Evolutionary conservation across 148 eudicot genomes (phyloP).

Genomic region (Euryodendron excelsum): DNA sequence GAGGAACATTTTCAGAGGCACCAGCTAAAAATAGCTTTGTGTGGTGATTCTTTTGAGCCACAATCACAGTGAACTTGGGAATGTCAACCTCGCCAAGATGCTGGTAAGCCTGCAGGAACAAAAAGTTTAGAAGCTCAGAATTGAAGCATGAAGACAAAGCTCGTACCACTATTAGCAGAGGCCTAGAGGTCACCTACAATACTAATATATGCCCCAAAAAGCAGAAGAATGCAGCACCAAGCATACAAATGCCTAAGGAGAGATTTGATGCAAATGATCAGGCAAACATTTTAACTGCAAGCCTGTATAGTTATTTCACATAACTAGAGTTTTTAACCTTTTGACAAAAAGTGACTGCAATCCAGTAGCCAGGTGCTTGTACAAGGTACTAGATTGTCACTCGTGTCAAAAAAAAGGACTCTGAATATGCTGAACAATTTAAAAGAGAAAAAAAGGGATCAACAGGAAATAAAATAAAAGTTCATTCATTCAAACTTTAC

Average conservation of each 20-base stretch:
- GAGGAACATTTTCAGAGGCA: constrained; percentile 66
- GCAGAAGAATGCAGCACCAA: not conserved
- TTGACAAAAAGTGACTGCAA: not conserved
- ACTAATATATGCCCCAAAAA: not conserved
- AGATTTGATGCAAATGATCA: not conserved
- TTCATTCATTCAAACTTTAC: not conserved
- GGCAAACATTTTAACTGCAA: not conserved
- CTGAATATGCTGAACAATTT: not conserved
- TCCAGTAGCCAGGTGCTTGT: not conserved
- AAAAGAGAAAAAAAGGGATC: not conserved
- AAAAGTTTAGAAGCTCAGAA: not conserved
- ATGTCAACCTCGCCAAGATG: constrained; percentile 60
- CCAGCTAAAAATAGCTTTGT: constrained; percentile 72
- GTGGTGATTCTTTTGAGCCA: constrained; percentile 91
- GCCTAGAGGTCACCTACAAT: constrained; percentile 8
- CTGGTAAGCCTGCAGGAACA: constrained; percentile 60
- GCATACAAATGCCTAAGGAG: not conserved
- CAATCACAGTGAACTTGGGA: constrained; percentile 90
- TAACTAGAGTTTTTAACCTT: not conserved
- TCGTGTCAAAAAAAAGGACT: not conserved
- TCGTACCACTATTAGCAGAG: not conserved
- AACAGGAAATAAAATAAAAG: constrained; percentile 2
- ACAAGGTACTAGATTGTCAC: not conserved
- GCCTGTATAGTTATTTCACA: not conserved
- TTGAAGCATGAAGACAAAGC: not conserved